Percentiles rank a stretch among this genome's conserved stretches.
Conservation (phyloP, 192 early-diverging fungal species). For the Phycomyces blakesleeanus region DNA sequence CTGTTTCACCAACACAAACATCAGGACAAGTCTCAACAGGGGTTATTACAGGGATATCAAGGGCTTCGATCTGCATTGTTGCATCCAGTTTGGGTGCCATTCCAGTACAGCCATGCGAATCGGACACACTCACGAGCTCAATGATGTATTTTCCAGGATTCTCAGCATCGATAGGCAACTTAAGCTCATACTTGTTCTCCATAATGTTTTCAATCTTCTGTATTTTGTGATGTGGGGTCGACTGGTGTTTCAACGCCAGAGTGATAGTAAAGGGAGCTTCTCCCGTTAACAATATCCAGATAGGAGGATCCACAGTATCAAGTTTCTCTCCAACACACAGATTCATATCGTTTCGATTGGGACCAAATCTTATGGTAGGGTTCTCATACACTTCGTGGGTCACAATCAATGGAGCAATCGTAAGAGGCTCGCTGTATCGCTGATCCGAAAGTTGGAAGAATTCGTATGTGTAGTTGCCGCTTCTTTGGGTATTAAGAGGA, state of each 20-base stretch:
- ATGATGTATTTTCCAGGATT: conserved; percentile 34
- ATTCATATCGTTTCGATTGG: background rate
- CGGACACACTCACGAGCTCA: conserved; percentile 28
- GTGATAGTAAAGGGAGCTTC: conserved; percentile 33
- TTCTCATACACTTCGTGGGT: conserved; percentile 33
- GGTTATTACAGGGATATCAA: conserved; percentile 33
- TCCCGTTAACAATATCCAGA: conserved; percentile 32
- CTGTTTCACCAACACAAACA: conserved; percentile 42
- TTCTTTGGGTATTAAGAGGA: conserved; percentile 26
- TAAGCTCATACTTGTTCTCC: conserved; percentile 17
- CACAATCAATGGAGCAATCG: conserved; percentile 18
- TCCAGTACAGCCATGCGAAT: conserved; percentile 34
- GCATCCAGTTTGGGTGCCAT: conserved; percentile 11
- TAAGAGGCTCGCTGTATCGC: conserved; percentile 25
- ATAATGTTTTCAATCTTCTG: conserved; percentile 27
- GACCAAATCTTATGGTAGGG: conserved; percentile 30
- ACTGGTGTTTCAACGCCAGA: conserved; percentile 28
- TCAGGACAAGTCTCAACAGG: conserved; percentile 18
- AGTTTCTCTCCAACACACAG: conserved; percentile 39
- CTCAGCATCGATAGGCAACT: conserved; percentile 18
- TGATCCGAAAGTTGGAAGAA: conserved; percentile 40
- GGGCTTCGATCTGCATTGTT: conserved; percentile 13
- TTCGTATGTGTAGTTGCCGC: conserved; percentile 33
- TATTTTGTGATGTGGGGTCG: conserved; percentile 11
- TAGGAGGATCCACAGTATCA: conserved; percentile 15